A percentile compares a stretch with the other conserved stretches of the same genome.
phyloP scores from a whole-genome alignment of 345 rosid genomes.

The Eucalyptus regnans region DNA sequence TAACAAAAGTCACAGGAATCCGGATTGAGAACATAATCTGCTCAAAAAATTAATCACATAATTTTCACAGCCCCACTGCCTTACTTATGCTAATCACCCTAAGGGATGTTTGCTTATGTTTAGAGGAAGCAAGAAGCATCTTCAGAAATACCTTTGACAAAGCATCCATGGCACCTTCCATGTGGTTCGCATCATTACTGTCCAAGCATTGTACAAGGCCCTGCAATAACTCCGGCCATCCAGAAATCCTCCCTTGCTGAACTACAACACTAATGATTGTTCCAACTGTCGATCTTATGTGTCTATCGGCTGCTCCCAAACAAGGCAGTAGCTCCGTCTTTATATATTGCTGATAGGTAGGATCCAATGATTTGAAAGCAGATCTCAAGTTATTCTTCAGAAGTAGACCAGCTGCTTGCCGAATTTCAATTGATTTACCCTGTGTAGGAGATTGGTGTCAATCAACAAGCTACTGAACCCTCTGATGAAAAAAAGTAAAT shows the following conservation, averaged over 20 bases:
- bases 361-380: conserved; percentile 51
- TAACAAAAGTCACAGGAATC: not conserved
- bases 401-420: conserved; percentile 97
- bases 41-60: not conserved
- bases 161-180: conserved; percentile 99
- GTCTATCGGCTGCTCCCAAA: conserved; percentile 81
- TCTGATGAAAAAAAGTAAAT: not conserved
- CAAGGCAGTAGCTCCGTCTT: conserved; percentile 80
- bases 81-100: not conserved
- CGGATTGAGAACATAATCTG: not conserved
- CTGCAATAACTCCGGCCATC: conserved; percentile 87
- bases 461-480: not conserved
- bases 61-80: not conserved
- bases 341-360: conserved; percentile 51
- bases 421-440: conserved; percentile 80
- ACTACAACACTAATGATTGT: conserved; percentile 74
- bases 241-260: conserved; percentile 53
- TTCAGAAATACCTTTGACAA: conserved; percentile 58
- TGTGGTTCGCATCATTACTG: conserved; percentile 74
- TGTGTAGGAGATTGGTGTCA: conserved; percentile 2
- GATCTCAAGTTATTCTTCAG: conserved; percentile 78
- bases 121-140: not conserved
- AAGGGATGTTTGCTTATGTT: not conserved
- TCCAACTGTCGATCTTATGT: conserved; percentile 89
- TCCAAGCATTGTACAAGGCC: conserved; percentile 80